Percentiles rank a stretch among this genome's conserved stretches.
Evolutionary conservation across 2,329 filamentous ascomycete genomes (phyloP).

Genomic region (Penicillium sp.): DNA sequence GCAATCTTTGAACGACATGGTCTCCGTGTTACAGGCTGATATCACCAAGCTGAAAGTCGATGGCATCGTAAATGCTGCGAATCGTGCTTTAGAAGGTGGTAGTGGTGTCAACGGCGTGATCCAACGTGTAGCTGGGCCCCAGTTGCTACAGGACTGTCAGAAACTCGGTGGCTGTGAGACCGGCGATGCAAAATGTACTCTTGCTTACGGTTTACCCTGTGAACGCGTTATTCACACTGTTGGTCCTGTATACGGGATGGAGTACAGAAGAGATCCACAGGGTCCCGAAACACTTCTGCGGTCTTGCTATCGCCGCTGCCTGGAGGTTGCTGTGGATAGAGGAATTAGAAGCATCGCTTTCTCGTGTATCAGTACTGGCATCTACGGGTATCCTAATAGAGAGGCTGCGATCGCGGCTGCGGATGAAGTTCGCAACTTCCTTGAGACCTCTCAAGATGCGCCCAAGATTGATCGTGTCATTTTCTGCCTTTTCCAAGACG

Average conservation of each 20-base stretch:
- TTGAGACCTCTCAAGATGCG: slow-evolving; percentile 44
- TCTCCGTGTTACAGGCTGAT: slow-evolving; percentile 71
- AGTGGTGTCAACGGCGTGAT: slow-evolving; percentile 92
- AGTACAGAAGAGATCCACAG: slow-evolving; percentile 35
- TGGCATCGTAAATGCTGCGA: slow-evolving; percentile 92
- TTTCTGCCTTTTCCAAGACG: slow-evolving; percentile 79
- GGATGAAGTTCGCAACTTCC: slow-evolving; percentile 57
- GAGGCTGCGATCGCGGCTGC: slow-evolving; percentile 74
- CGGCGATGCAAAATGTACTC: slow-evolving; percentile 80
- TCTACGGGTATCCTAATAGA: slow-evolving; percentile 80
- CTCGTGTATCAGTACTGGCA: slow-evolving; percentile 78
- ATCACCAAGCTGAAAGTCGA: slow-evolving; percentile 78
- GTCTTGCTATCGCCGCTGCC: slow-evolving; percentile 68
- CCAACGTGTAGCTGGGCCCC: slow-evolving; percentile 74
- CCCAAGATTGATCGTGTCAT: slow-evolving; percentile 68
- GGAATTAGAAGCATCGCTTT: slow-evolving; percentile 75
- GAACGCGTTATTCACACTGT: slow-evolving; percentile 86
- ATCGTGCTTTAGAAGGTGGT: slow-evolving; percentile 73
- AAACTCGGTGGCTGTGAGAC: slow-evolving; percentile 71
- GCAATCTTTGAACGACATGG: slow-evolving; percentile 49
- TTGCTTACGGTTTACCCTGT: slow-evolving; percentile 72
- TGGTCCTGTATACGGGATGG: slow-evolving; percentile 69
- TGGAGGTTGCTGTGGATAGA: slow-evolving; percentile 70
- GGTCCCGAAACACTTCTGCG: slow-evolving; percentile 49
- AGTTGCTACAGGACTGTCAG: slow-evolving; percentile 69